phyloP scores from a whole-genome alignment of 1,139 yeast genomes.

The Arxiozyma heterogenica region DNA sequence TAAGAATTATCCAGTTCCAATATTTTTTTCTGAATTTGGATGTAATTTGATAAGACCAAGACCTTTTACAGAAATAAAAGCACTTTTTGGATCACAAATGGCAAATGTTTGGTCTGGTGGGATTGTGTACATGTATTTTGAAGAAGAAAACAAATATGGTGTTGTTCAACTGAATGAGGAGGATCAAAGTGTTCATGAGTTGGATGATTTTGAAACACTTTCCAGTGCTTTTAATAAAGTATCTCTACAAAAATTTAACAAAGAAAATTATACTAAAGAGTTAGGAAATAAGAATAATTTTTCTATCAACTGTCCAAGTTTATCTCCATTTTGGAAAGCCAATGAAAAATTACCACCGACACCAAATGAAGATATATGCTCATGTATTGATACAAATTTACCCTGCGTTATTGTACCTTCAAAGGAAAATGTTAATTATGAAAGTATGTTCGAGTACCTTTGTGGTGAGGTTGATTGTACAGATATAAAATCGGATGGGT shows the following conservation, averaged over 20 bases:
- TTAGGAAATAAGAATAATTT: slow-evolving; percentile 27
- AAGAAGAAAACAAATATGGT: slow-evolving; percentile 75
- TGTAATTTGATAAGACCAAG: slow-evolving; percentile 47
- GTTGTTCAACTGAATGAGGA: slow-evolving; percentile 46
- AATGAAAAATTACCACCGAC: slow-evolving; percentile 41
- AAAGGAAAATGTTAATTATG: slow-evolving; percentile 30
- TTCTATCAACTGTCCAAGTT: slow-evolving; percentile 6
- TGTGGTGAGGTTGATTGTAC: slow-evolving; percentile 47
- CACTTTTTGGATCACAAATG: slow-evolving; percentile 55
- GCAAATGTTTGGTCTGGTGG: slow-evolving; percentile 87
- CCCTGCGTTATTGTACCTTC: slow-evolving; percentile 42
- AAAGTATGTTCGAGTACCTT: slow-evolving; percentile 36
- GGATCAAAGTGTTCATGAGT: slow-evolving; percentile 38
- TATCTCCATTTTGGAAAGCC: slow-evolving; percentile 35
- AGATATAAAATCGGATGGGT: slow-evolving; percentile 42
- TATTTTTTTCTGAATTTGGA: slow-evolving; percentile 56
- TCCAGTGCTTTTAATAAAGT: slow-evolving; percentile 31
- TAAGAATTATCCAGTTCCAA: slow-evolving; percentile 42
- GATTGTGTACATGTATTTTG: slow-evolving; percentile 79
- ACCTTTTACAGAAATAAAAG: slow-evolving; percentile 60
- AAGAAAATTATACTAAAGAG: slow-evolving; percentile 14
- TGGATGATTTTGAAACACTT: slow-evolving; percentile 37
- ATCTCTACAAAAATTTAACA: slow-evolving; percentile 30
- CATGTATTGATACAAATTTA: slow-evolving; percentile 43
- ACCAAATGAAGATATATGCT: slow-evolving; percentile 48